phyloP scores from a whole-genome alignment of 2,329 filamentous ascomycete genomes.

The Clarireedia monteithiana region DNA sequence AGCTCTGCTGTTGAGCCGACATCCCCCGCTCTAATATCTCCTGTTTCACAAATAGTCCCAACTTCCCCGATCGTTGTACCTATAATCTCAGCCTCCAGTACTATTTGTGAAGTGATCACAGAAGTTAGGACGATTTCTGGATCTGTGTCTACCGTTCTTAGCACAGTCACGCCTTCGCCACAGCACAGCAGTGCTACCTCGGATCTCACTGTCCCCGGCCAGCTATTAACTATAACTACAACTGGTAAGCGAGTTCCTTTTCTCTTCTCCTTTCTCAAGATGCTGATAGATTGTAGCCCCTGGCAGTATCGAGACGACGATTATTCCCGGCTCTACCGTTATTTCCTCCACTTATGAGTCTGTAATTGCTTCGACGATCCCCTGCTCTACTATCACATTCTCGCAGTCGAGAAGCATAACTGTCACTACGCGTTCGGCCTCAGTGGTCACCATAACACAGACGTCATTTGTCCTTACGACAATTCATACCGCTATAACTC shows the following conservation, averaged over 20 bases:
- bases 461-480: neutral
- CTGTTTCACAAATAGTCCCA: neutral
- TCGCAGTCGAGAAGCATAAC: neutral
- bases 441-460: neutral
- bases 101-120: neutral
- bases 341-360: neutral
- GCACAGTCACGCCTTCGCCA: neutral
- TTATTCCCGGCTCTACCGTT: slow-evolving; percentile 1
- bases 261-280: neutral
- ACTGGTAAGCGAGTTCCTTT: neutral
- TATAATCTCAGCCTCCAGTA: neutral
- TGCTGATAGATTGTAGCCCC: neutral
- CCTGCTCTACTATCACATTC: neutral
- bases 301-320: neutral
- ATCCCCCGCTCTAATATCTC: neutral
- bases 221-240: neutral
- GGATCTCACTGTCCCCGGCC: neutral
- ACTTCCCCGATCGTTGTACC: neutral
- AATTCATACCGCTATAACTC: neutral
- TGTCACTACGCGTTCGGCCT: neutral
- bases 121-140: neutral
- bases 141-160: neutral
- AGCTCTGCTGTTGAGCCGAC: neutral
- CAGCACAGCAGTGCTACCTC: neutral
- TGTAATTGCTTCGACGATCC: neutral